These are phyloP conservation scores for Penicillium sp. DNA, from an alignment of 2,329 filamentous ascomycete genomes.

Conservation along the genomic window DNA sequence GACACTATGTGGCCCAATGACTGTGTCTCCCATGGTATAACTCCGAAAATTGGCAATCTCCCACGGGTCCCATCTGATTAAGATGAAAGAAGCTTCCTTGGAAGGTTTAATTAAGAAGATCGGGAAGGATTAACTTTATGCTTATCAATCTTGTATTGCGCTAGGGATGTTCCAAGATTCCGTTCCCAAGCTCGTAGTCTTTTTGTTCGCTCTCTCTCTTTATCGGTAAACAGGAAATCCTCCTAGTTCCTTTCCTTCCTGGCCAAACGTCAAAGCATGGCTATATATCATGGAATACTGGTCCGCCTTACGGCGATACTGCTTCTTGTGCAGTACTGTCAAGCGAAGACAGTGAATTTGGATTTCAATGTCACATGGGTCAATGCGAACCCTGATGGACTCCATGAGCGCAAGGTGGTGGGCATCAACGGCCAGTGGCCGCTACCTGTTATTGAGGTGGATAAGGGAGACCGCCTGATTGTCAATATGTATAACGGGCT, in stretches of 20 bases:
- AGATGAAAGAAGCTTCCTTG: not conserved
- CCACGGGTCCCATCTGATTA: not conserved
- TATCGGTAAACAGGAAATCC: not conserved
- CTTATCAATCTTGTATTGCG: not conserved
- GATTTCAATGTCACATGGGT: constrained; percentile 51
- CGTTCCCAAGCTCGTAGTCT: not conserved
- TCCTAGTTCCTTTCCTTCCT: not conserved
- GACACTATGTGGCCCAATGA: too few relatives aligned
- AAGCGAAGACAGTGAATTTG: constrained; percentile 13
- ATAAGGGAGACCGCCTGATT: constrained; percentile 62
- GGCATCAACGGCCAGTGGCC: constrained; percentile 69
- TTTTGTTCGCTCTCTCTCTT: not conserved
- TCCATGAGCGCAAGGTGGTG: constrained; percentile 47
- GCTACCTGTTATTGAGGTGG: constrained; percentile 62
- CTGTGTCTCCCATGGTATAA: not conserved
- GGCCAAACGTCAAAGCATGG: not conserved
- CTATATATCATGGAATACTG: not conserved
- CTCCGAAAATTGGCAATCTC: not conserved
- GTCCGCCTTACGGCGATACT: not conserved
- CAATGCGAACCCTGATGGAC: constrained; percentile 48
- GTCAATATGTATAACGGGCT: constrained; percentile 62
- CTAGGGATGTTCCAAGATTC: not conserved
- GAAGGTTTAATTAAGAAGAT: not conserved
- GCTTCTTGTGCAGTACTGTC: constrained; percentile 8
- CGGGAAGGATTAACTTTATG: not conserved